Evolutionary conservation across 192 early-diverging fungal genomes (phyloP), one percentile per base, ranked within the genome.

Genomic region (Powellomyces hirtus): DNA sequence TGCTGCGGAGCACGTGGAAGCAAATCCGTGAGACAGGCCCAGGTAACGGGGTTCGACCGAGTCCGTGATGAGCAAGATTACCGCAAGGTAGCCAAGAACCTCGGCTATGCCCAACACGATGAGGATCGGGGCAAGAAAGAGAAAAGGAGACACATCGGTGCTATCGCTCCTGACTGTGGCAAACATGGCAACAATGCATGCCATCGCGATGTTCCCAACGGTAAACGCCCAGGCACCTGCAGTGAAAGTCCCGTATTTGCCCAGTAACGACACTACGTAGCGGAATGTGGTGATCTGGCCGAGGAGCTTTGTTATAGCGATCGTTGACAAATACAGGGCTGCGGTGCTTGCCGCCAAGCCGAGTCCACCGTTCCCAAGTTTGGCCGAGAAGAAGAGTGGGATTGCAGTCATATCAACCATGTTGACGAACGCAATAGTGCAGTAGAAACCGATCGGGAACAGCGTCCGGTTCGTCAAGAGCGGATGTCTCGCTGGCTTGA

Each of bases 351-450:
- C 29, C n/a, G 68, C 33, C 11, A 72, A 64, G 4, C 33, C 64
- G 8, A 79, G 69, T 3, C 79, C 79, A 6, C 75, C 79, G 1
- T 40, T 20, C 11, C 20, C 3, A 26, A 24, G 16, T 14, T 38
- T 14, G 2, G 81, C 51, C 0, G 78, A 63, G 38, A 80, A 77
- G 49, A 69, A 75, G 4, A 83, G 78, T 8, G 81, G 78, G 11
- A 80, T 53, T 18, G 74, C 36, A 1, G 76, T 71, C 31, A 57
- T 55, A 50, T 77, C 79, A 10, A 69, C 22, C 36, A 72, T 74
- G 70, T 77, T 79, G 63, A 62, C 62, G 61, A 74, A 77, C 22
- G 81, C 81, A 37, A 79, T 83, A 16, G 63, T 51, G 72, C 77
- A 78, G 73, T 78, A 78, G 30, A 76, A 34, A 7, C 37, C 20